Evolutionary conservation across 495 filamentous ascomycete species (phyloP).

Genomic region (Terfezia claveryi): DNA sequence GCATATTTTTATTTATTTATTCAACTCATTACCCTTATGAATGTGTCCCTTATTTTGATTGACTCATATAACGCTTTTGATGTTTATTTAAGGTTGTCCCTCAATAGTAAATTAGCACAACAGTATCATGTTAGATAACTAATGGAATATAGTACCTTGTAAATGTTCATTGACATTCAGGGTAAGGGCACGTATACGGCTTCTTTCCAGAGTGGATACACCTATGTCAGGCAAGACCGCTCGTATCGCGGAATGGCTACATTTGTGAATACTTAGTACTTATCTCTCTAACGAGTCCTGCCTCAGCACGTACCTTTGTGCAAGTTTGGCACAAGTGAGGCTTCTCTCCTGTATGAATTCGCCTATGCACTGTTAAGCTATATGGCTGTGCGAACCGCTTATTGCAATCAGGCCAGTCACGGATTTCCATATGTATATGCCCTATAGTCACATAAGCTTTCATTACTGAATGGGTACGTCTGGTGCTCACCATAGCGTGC

Average conservation of each 20-base stretch:
- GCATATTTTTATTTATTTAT: too few species aligned
- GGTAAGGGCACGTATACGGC: conserved; percentile 93
- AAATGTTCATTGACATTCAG: conserved; percentile 96
- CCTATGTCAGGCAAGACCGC: conserved; percentile 78
- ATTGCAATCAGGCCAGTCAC: too few species aligned
- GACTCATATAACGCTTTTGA: conserved; percentile 36
- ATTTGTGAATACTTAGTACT: not conserved
- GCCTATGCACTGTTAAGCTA: too few species aligned
- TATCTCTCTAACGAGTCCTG: too few species aligned
- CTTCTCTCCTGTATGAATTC: too few species aligned
- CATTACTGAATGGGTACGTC: not conserved
- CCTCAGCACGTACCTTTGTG: conserved; percentile 1
- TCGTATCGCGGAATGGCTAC: conserved; percentile 96
- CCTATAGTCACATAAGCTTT: too few species aligned
- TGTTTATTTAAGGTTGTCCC: conserved; percentile 87
- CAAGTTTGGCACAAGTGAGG: too few species aligned
- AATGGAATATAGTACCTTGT: conserved; percentile 26
- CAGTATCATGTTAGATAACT: not conserved
- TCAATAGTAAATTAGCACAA: conserved; percentile 22
- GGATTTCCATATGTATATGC: conserved; percentile 77
- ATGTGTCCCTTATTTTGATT: too few species aligned
- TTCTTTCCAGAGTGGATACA: conserved; percentile 90
- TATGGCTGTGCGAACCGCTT: too few species aligned
- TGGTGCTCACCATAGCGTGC: conserved; percentile 65
- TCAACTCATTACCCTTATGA: too few species aligned